phyloP scores from a whole-genome alignment of 1,284 basidiomycete species.

The Anthracocystis panici-leucophaei region DNA sequence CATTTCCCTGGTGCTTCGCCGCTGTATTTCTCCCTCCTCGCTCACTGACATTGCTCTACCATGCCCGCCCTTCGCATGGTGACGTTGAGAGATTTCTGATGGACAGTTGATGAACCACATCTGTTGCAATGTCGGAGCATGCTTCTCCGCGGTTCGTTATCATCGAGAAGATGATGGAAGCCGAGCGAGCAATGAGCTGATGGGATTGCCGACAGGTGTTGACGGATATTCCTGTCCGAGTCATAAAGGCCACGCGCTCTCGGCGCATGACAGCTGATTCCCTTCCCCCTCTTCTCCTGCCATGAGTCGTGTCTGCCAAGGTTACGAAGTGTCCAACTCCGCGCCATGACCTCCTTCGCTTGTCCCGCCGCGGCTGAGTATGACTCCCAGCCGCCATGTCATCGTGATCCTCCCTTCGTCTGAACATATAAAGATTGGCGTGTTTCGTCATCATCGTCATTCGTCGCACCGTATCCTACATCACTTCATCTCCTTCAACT shows the following conservation, averaged over 20 bases:
- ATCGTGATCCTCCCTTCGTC: neutral
- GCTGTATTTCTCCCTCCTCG: neutral
- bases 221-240: conserved; percentile 5
- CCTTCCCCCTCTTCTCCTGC: neutral
- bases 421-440: too few species aligned
- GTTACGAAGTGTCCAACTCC: conserved; percentile 4
- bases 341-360: neutral
- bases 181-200: neutral
- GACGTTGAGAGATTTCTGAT: neutral
- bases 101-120: neutral
- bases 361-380: neutral
- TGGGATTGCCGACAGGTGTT: conserved; percentile 1
- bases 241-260: conserved; percentile 9
- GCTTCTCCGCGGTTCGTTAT: neutral
- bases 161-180: neutral
- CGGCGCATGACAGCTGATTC: conserved; percentile 8
- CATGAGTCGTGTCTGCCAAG: conserved; percentile 7
- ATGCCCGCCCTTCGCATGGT: neutral
- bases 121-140: neutral
- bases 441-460: too few species aligned
- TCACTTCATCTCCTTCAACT: neutral
- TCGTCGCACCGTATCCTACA: conserved; percentile 1
- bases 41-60: neutral
- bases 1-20: conserved; percentile 1
- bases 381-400: conserved; percentile 7